Percentiles rank a stretch among this genome's conserved stretches.
These are phyloP conservation scores for Mycena capillaripes DNA, from an alignment of 768 basidiomycete genomes.

Conservation along the genomic window DNA sequence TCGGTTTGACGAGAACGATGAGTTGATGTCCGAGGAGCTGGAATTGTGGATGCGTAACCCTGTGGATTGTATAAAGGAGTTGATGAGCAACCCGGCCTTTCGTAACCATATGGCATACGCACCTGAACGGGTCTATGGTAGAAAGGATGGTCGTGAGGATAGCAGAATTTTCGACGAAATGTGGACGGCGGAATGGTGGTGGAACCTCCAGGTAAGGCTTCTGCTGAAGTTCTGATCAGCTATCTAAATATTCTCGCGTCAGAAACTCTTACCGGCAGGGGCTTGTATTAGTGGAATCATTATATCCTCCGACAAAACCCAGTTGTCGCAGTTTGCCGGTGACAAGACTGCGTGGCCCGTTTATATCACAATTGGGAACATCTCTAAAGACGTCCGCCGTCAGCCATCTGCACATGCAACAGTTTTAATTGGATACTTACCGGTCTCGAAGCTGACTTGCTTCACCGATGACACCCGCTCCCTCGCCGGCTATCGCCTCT, in stretches of 20 bases:
- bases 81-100: constrained; percentile 34
- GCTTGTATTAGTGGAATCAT: constrained; percentile 44
- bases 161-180: constrained; percentile 39
- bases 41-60: constrained; percentile 26
- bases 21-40: constrained; percentile 8
- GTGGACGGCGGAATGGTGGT: constrained; percentile 30
- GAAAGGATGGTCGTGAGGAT: background rate
- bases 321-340: constrained; percentile 41
- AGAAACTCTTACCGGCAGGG: constrained; percentile 5
- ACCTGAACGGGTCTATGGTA: constrained; percentile 37
- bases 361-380: constrained; percentile 47
- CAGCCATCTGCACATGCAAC: constrained; percentile 42
- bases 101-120: constrained; percentile 37
- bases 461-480: constrained; percentile 18
- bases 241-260: background rate
- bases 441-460: constrained; percentile 47
- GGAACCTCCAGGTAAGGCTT: constrained; percentile 42
- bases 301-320: constrained; percentile 42
- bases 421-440: constrained; percentile 50
- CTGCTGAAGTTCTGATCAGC: too few species aligned
- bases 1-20: background rate
- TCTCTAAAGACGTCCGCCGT: constrained; percentile 41
- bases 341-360: constrained; percentile 37
- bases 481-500: constrained; percentile 43
- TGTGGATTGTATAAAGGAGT: constrained; percentile 39